Base-by-base conservation (phyloP, 352 stramenopile species). In the Pythium diclinum region DNA sequence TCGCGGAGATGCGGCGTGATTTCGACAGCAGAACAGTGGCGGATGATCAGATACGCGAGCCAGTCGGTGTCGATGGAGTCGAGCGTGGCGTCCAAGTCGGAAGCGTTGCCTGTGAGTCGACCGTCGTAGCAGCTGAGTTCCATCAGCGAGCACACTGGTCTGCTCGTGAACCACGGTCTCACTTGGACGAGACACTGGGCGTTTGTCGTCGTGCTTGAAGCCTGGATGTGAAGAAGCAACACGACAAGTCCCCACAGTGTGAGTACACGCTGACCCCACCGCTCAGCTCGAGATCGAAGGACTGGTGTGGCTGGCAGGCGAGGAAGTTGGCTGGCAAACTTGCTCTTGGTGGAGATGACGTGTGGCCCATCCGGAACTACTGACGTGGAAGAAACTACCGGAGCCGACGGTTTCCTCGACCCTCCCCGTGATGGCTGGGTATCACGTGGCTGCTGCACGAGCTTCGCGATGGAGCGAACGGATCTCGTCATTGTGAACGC, bases 61-160 rank as follows among this genome's bases (percentile, higher is more conserved):
- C 59, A 63, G 5, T 67, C 52, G 28, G 1, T 23, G 28, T 72
- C 49, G 34, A 73, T 62, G 3, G 55, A 23, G 4, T 40, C 33
- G 25, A 74, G n/a, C 3, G 68, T 54, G 10, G 6, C 17, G 19
- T 71, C 46, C 36, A 76, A 66, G 14, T 71, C 66, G 2, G 32
- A 25, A 3, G 32, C 61, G 13, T 55, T 63, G n/a, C 70, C 66
- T 8, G 40, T 52, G 1, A 11, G 16, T 16, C 36, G 25, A 8
- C 61, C 57, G 48, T 70, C 52, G 13, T 28, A 19, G 56, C 70
- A 73, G 16, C 59, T 72, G 36, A 74, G 67, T 40, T 74, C 70
- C 38, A 74, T 60, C 21, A 74, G 28, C 11, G 66, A 73, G 36
- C 70, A 76, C 30, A 59, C 61, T 7, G 70, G 58, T 16, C 44